Conservation (phyloP, 1,284 basidiomycete genomes). For the Schizophyllum commune region DNA sequence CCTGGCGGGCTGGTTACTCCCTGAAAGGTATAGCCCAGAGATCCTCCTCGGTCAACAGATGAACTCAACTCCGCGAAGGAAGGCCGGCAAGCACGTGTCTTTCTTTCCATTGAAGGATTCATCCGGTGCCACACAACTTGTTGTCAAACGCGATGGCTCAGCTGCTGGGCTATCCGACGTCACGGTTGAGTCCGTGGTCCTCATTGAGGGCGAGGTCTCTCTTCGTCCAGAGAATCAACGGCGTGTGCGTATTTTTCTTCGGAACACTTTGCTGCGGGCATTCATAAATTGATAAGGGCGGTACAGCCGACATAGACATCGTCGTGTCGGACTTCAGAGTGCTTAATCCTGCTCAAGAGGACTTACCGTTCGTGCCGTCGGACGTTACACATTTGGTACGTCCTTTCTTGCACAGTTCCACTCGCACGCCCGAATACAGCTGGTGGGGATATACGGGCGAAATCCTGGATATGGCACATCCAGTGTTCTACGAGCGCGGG, state of each 20-base stretch:
- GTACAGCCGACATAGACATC: slow-evolving; percentile 76
- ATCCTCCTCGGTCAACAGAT: slow-evolving; percentile 19
- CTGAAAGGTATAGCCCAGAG: slow-evolving; percentile 51
- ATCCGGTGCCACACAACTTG: slow-evolving; percentile 71
- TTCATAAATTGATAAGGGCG: slow-evolving; percentile 32
- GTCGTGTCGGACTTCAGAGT: slow-evolving; percentile 62
- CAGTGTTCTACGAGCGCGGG: too few relatives aligned
- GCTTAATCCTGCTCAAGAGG: slow-evolving; percentile 68
- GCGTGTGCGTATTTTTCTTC: slow-evolving; percentile 30
- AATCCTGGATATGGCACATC: too few relatives aligned
- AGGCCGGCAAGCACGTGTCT: slow-evolving; percentile 56
- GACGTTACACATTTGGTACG: slow-evolving; percentile 66
- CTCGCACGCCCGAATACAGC: too few relatives aligned
- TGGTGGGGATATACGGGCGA: too few relatives aligned
- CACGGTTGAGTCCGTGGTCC: slow-evolving; percentile 71
- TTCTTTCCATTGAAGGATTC: slow-evolving; percentile 80
- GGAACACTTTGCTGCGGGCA: slow-evolving; percentile 8
- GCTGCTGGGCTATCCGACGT: slow-evolving; percentile 46
- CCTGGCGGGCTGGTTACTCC: slow-evolving; percentile 73
- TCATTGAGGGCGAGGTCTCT: slow-evolving; percentile 65
- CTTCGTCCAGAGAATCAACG: slow-evolving; percentile 52
- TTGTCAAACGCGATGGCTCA: slow-evolving; percentile 39
- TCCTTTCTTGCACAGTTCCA: slow-evolving; percentile 9
- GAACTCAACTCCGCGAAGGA: slow-evolving; percentile 40
- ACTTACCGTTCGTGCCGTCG: slow-evolving; percentile 78